phyloP scores from a whole-genome alignment of 495 filamentous ascomycete species.

The Penicillium malachiteum region DNA sequence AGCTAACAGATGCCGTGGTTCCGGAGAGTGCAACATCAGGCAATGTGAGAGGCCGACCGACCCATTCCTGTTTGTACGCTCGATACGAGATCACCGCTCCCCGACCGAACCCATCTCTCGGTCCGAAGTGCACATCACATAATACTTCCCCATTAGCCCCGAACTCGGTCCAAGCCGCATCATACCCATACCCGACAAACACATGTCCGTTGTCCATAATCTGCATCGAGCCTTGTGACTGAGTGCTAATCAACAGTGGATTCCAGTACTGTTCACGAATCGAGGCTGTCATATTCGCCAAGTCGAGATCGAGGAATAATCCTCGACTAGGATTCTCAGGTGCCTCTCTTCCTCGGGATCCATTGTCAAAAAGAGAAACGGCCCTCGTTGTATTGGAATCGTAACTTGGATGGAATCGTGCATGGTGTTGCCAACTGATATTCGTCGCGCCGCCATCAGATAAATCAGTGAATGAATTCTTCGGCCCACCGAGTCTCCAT shows the following conservation, averaged over 20 bases:
- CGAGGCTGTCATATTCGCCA: constrained; percentile 33
- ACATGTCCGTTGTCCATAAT: constrained; percentile 44
- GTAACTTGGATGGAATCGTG: constrained; percentile 23
- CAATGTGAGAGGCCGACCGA: constrained; percentile 26
- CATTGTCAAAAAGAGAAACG: constrained; percentile 41
- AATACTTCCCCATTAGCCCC: constrained; percentile 26
- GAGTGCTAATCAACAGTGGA: constrained; percentile 29
- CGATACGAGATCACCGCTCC: constrained; percentile 38
- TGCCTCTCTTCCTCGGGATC: constrained; percentile 22
- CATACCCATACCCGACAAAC: constrained; percentile 49
- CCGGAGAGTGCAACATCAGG: constrained; percentile 31
- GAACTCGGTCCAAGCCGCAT: constrained; percentile 50
- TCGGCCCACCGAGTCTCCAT: constrained; percentile 45
- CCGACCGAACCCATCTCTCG: constrained; percentile 20
- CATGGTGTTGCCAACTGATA: constrained; percentile 46
- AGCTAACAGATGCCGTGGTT: constrained; percentile 31
- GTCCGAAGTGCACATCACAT: constrained; percentile 37
- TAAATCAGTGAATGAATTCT: constrained; percentile 43
- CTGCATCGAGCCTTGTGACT: constrained; percentile 49
- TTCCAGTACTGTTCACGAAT: constrained; percentile 38
- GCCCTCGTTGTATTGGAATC: constrained; percentile 18
- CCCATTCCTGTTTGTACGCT: constrained; percentile 37
- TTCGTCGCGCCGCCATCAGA: constrained; percentile 39
- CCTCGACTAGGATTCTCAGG: constrained; percentile 34
- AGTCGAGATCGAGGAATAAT: constrained; percentile 44